Percentiles rank a stretch among this genome's conserved stretches.
Evolutionary conservation across 1,284 basidiomycete species (phyloP).

Genomic region (Rhodofomes roseus): DNA sequence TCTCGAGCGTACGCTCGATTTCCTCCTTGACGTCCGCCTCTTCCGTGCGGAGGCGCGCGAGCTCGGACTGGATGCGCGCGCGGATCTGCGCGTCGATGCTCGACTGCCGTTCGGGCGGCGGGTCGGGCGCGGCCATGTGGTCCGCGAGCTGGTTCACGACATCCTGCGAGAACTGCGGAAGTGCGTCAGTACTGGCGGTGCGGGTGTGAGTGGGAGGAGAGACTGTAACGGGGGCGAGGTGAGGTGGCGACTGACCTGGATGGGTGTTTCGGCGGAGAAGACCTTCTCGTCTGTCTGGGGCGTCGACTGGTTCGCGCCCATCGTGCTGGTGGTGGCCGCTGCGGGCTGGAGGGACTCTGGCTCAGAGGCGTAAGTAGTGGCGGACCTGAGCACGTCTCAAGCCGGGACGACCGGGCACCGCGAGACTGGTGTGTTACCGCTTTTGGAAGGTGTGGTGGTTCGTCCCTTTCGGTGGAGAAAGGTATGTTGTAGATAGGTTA

Average conservation of each 20-base stretch:
- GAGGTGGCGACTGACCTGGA: constrained; percentile 45
- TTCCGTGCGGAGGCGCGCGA: constrained; percentile 56
- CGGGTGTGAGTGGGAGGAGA: no score
- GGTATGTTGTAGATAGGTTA: no score
- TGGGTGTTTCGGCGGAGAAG: constrained; percentile 58
- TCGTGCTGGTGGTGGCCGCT: constrained; percentile 20
- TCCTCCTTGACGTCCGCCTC: constrained; percentile 63
- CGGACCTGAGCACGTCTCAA: background rate
- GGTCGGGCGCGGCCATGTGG: constrained; percentile 49
- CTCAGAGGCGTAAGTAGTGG: background rate
- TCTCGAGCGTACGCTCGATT: constrained; percentile 70
- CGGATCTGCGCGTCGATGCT: constrained; percentile 67
- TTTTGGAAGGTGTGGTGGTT: background rate
- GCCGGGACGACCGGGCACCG: background rate
- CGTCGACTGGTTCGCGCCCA: constrained; percentile 69
- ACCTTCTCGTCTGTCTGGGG: constrained; percentile 51
- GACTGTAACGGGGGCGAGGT: background rate
- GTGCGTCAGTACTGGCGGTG: constrained; percentile 1
- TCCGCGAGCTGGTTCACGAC: constrained; percentile 75
- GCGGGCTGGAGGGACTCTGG: background rate
- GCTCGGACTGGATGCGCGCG: constrained; percentile 60
- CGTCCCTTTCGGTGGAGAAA: no score
- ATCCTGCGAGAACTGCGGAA: constrained; percentile 65
- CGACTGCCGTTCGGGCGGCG: constrained; percentile 64
- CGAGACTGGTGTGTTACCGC: background rate